Base-by-base conservation (phyloP, 768 basidiomycete species). In the Leccinum disarticulatum region DNA sequence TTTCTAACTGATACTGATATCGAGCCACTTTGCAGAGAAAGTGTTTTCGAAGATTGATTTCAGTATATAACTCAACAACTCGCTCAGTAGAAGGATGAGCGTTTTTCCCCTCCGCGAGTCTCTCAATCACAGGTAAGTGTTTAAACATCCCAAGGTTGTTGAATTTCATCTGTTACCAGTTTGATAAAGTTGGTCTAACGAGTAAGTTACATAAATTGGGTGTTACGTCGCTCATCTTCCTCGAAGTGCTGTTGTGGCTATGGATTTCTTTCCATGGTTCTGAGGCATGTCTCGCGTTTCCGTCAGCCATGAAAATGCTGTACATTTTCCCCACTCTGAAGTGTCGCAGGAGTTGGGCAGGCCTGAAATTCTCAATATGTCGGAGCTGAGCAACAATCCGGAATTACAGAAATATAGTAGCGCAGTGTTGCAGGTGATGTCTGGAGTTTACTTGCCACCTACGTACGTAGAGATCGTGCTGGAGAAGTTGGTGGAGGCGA, bases 111-210 rank as follows among this genome's bases (percentile, higher is more conserved):
- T 55, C 94, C 94, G 1, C 83, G 91, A 58, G 91, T 91, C 59
- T 87, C 83, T 61, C 89, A 93, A 68, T 96, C 94, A 9, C 83
- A 85, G 75, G 87, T 82, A 67, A 46, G 76, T 70, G 41, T 27
- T 35, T 19, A 17, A 28, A 50, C 49, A 19, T 53, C 0, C 13
- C 0, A 6, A 33, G 14, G 36, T 28, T 28, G 14, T 31, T 36
- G 4, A 28, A 61, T 13, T 31, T n/a, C 31, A 48, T 59, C 62
- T 72, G 38, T 51, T 52, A 60, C 22, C 64, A 91, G 81, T 95
- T 95, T 70, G 94, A 96, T 75, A 93, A 91, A 77, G 85, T 92
- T 61, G 91, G 91, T 3, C 75, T 92, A 57, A 91, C 92, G n/a
- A 77, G 91, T 93, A 75, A 70, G 70, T 73, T 55, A 28, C 38